A percentile compares a stretch with the other conserved stretches of the same genome.
These are phyloP conservation scores for Spirogloea muscicola DNA, from an alignment of 139 green algal genomes.

Conservation along the genomic window DNA sequence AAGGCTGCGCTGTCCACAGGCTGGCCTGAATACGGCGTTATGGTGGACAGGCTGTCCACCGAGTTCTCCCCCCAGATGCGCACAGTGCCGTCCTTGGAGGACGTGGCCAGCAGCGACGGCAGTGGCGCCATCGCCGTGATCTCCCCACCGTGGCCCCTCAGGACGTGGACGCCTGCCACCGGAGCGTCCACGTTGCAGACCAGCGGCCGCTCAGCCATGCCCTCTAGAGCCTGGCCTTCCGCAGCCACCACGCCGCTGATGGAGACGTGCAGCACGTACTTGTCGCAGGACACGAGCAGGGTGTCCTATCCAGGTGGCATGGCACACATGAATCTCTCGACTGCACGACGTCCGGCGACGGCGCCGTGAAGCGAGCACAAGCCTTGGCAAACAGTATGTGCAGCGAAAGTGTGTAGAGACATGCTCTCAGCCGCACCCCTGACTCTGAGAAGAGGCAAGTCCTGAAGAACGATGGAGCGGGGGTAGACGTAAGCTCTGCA, in stretches of 20 bases:
- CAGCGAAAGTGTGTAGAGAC: no score
- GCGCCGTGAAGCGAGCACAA: no score
- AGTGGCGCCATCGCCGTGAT: neutral
- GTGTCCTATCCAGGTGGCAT: slow-evolving; percentile 13
- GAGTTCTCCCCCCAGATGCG: neutral
- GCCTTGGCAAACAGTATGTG: no score
- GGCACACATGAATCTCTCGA: no score
- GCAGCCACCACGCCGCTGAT: neutral
- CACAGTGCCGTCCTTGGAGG: slow-evolving; percentile 35
- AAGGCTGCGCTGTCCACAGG: slow-evolving; percentile 23
- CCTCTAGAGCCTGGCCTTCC: neutral
- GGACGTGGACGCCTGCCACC: slow-evolving; percentile 8
- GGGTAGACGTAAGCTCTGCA: neutral
- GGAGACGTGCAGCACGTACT: slow-evolving; percentile 24
- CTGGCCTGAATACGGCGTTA: neutral
- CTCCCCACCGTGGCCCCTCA: slow-evolving; percentile 11
- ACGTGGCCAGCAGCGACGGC: slow-evolving; percentile 12
- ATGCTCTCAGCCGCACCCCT: no score
- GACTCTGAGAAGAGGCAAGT: no score
- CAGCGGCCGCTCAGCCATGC: neutral
- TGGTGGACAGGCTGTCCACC: neutral
- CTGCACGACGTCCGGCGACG: no score
- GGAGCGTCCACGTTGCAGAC: slow-evolving; percentile 1
- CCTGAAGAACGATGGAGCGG: no score
- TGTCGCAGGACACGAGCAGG: slow-evolving; percentile 19